Evolutionary conservation across 768 basidiomycete genomes (phyloP).

Genomic region (Tulasnella sp.): DNA sequence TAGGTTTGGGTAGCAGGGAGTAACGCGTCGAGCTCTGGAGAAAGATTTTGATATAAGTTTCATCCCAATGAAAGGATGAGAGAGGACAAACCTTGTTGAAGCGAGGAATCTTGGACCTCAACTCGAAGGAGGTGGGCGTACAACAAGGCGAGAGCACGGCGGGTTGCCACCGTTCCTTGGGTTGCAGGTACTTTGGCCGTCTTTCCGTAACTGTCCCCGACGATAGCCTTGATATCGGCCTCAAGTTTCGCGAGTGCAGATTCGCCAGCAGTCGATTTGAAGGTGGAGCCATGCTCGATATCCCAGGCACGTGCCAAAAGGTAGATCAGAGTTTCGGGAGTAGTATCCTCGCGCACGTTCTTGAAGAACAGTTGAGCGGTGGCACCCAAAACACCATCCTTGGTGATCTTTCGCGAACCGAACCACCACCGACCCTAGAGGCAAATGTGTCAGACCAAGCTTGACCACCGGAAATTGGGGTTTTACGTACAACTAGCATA

Average conservation of each 20-base stretch:
- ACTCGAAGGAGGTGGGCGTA: constrained; percentile 81
- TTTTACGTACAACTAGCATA: constrained; percentile 61
- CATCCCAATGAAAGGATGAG: constrained; percentile 26
- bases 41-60: neutral
- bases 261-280: constrained; percentile 30
- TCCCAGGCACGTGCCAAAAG: constrained; percentile 64
- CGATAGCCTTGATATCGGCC: constrained; percentile 4
- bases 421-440: constrained; percentile 93
- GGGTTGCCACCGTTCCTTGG: constrained; percentile 35
- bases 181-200: neutral
- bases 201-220: constrained; percentile 13
- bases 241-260: constrained; percentile 6
- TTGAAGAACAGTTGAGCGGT: constrained; percentile 90
- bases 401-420: constrained; percentile 79
- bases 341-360: constrained; percentile 71
- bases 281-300: constrained; percentile 47
- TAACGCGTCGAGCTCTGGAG: constrained; percentile 58
- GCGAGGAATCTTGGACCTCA: constrained; percentile 48
- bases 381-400: constrained; percentile 78
- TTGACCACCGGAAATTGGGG: neutral
- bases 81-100: constrained; percentile 58
- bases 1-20: constrained; percentile 69
- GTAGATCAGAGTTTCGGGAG: constrained; percentile 65
- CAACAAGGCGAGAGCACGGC: constrained; percentile 62
- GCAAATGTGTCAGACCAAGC: neutral